phyloP scores from a whole-genome alignment of 148 eudicot genomes.

The Vaccinium myrtillus region DNA sequence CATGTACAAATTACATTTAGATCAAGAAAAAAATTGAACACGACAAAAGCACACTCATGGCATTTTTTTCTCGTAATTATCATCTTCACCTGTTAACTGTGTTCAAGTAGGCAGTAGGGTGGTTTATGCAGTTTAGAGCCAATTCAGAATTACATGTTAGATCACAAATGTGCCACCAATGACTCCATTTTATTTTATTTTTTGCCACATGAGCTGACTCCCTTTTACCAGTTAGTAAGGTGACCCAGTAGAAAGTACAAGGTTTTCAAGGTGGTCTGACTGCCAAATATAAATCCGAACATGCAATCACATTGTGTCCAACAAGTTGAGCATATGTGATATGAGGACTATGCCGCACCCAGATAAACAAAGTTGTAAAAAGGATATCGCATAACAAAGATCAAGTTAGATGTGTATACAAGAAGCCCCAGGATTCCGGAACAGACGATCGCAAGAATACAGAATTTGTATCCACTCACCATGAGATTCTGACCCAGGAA shows the following conservation, averaged over 20 bases:
- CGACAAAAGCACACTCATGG: not conserved
- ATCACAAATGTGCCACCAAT: not conserved
- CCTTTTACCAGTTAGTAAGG: not conserved
- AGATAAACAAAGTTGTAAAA: not conserved
- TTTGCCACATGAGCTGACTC: not conserved
- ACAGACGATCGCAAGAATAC: not conserved
- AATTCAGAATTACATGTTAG: not conserved
- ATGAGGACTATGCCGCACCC: no score
- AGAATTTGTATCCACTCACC: slow-evolving; percentile 52
- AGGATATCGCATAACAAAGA: not conserved
- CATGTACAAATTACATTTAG: not conserved
- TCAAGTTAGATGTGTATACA: not conserved
- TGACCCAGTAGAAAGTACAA: not conserved
- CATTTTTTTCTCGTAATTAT: not conserved
- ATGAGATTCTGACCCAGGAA: slow-evolving; percentile 95
- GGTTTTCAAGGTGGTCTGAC: not conserved
- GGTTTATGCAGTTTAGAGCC: not conserved
- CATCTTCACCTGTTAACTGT: not conserved
- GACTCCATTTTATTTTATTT: not conserved
- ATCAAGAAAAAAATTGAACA: not conserved
- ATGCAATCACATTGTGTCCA: not conserved
- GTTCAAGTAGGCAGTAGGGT: not conserved
- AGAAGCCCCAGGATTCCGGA: not conserved
- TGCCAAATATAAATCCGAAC: not conserved
- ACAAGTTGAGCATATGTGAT: not conserved